A percentile compares a stretch with the other conserved stretches of the same genome.
Evolutionary conservation across 2,329 filamentous ascomycete genomes (phyloP).

Genomic region (Colletotrichum horii): DNA sequence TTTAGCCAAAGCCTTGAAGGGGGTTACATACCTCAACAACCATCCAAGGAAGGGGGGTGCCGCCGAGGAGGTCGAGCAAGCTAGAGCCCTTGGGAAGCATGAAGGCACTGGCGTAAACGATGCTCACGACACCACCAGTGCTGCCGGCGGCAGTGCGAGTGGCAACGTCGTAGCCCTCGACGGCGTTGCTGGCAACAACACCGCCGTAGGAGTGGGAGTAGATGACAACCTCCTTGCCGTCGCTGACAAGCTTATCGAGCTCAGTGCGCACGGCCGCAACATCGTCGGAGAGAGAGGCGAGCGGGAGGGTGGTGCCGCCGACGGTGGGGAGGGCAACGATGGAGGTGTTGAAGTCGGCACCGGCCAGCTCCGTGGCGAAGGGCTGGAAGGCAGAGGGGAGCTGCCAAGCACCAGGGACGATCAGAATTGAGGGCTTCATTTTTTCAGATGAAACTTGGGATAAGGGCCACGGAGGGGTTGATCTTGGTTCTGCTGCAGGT

Average conservation of each 20-base stretch:
- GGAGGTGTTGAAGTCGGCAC: conserved; percentile 27
- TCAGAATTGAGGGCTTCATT: conserved; percentile 33
- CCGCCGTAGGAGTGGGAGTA: conserved; percentile 50
- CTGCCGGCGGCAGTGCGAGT: conserved; percentile 34
- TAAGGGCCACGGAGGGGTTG: neutral
- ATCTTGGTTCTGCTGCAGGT: conserved; percentile 2
- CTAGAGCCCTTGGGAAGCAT: conserved; percentile 31
- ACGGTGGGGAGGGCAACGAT: conserved; percentile 36
- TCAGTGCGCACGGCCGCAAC: conserved; percentile 31
- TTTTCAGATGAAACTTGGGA: neutral
- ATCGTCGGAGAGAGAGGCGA: conserved; percentile 33
- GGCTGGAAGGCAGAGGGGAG: conserved; percentile 32
- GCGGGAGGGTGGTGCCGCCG: conserved; percentile 30
- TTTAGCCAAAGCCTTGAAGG: rapidly evolving
- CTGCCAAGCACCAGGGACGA: conserved; percentile 46
- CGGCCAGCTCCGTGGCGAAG: conserved; percentile 6
- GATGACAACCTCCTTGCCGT: conserved; percentile 45
- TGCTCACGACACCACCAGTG: conserved; percentile 41
- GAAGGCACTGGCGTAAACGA: conserved; percentile 40
- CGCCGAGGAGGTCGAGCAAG: conserved; percentile 28
- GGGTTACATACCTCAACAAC: conserved; percentile 24
- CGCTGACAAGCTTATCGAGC: conserved; percentile 32
- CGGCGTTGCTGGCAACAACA: conserved; percentile 40
- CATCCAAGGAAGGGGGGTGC: conserved; percentile 31
- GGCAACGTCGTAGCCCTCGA: conserved; percentile 38